Conservation (phyloP, 2,329 filamentous ascomycete species). For the Aspergillus piperis region DNA sequence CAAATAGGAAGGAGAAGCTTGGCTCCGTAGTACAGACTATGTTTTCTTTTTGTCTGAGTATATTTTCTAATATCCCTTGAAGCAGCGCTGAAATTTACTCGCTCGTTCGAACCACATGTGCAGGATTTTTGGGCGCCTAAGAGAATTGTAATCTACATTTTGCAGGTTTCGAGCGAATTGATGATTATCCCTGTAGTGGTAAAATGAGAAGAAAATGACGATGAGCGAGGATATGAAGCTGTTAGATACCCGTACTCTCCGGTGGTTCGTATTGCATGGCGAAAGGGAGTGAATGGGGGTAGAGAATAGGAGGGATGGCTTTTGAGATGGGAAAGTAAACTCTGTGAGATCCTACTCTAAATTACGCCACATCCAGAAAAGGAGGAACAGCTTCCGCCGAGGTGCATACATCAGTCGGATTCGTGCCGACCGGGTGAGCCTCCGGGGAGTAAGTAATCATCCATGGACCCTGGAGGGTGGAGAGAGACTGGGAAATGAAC, state of each 20-base stretch:
- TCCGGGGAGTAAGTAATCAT: not conserved
- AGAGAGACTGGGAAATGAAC: not conserved
- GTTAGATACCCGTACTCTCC: not conserved
- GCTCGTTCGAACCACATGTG: slow-evolving; percentile 29
- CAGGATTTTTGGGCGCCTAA: slow-evolving; percentile 3
- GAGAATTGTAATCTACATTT: slow-evolving; percentile 8
- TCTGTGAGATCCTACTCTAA: not conserved
- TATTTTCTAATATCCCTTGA: slow-evolving; percentile 43
- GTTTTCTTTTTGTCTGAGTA: slow-evolving; percentile 40
- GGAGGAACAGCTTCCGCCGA: not conserved
- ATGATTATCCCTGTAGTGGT: not conserved
- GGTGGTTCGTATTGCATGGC: not conserved
- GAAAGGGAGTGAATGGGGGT: too few species aligned
- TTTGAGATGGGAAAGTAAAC: too few species aligned
- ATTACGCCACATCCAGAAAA: not conserved
- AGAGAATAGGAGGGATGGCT: too few species aligned
- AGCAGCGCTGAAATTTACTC: slow-evolving; percentile 40
- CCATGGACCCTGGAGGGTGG: not conserved
- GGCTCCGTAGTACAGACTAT: slow-evolving; percentile 37
- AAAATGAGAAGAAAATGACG: not conserved
- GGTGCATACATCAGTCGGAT: not conserved
- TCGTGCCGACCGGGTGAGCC: not conserved
- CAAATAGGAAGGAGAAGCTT: slow-evolving; percentile 42
- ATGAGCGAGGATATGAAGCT: not conserved
- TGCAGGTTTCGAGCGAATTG: not conserved